These are phyloP conservation scores for Pythium brassicae DNA, from an alignment of 352 stramenopile species.

Conservation along the genomic window DNA sequence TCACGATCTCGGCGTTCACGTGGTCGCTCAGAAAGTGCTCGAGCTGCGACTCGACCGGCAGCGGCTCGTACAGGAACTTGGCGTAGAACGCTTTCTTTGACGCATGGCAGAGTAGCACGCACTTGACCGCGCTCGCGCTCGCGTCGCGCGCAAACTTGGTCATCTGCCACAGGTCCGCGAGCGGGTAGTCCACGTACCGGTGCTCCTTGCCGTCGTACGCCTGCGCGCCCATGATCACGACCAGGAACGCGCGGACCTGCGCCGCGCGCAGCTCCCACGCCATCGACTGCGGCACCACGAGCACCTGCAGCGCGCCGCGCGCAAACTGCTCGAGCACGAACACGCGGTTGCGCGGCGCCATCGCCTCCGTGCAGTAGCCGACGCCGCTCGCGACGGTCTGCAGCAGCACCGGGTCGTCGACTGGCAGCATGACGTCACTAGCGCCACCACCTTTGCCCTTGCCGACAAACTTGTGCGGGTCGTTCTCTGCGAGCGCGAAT, in stretches of 20 bases:
- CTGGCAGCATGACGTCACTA: conserved; percentile 34
- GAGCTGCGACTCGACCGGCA: conserved; percentile 99
- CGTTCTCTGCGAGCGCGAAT: conserved; percentile 90
- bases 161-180: conserved; percentile 98
- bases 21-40: conserved; percentile 98
- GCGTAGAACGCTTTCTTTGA: conserved; percentile 98
- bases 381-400: conserved; percentile 94
- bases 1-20: conserved; percentile 99
- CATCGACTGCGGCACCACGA: conserved; percentile 94
- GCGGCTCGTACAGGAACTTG: conserved; percentile 98
- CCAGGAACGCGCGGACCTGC: conserved; percentile 84
- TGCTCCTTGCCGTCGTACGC: conserved; percentile 96
- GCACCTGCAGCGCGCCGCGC: conserved; percentile 84
- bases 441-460: conserved; percentile 19
- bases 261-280: conserved; percentile 88
- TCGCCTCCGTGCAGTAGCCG: conserved; percentile 94
- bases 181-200: conserved; percentile 96
- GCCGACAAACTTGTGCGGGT: conserved; percentile 71
- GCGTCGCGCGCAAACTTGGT: conserved; percentile 82
- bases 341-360: conserved; percentile 88
- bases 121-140: conserved; percentile 83
- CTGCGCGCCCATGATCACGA: conserved; percentile 98
- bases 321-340: conserved; percentile 89
- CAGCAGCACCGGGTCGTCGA: conserved; percentile 90
- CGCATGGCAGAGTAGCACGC: conserved; percentile 95